Base-by-base conservation (phyloP, 2,329 filamentous ascomycete species). In the Elsinoe ampelina region DNA sequence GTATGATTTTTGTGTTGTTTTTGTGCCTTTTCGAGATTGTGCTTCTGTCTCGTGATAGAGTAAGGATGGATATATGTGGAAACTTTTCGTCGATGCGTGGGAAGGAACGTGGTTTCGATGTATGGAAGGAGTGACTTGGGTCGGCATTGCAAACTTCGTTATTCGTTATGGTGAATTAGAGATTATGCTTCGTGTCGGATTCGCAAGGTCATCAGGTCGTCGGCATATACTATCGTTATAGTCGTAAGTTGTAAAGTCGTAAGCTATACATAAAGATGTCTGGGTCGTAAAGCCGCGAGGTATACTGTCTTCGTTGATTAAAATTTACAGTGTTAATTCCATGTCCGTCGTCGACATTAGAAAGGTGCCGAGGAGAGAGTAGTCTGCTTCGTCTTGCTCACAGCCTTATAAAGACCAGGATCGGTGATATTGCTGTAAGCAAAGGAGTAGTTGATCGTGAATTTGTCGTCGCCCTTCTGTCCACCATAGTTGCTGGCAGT, bases 401-500 rank as follows among this genome's bases (percentile, higher is more conserved):
- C 26, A 39, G 20, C 20, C 5, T 45, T 17, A 10, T 38, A n/a
- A 19, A 36, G 50, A 15, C 45, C 34, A 34, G 55, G 35, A 17
- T 45, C 32, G 15, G 61, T 63, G 34, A 48, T 54, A 43, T 60
- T 55, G 1, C 35, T 47, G 15, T 20, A 15, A 12, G 48, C 57
- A 57, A 60, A 61, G 36, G 41, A 54, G 15, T 57, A 55, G 36
- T 54, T 39, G 15, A 66, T 59, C n/a, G 57, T 63, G 58, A 62
- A 66, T 55, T 63, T 50, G 55, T 63, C 58, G 4, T 43, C 22
- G 3, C 60, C 63, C 5, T 59, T 38, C 38, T 57, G 64, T 47
- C 65, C 60, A n/a, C 63, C 65, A 15, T 48, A 54, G 55, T 67
- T 67, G 48, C 61, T 65, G 10, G 64, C 64, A 38, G 61, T 66